Percentiles rank a stretch among this genome's conserved stretches.
Evolutionary conservation across 768 basidiomycete genomes (phyloP).

Genomic region (Leccinellum albellum): DNA sequence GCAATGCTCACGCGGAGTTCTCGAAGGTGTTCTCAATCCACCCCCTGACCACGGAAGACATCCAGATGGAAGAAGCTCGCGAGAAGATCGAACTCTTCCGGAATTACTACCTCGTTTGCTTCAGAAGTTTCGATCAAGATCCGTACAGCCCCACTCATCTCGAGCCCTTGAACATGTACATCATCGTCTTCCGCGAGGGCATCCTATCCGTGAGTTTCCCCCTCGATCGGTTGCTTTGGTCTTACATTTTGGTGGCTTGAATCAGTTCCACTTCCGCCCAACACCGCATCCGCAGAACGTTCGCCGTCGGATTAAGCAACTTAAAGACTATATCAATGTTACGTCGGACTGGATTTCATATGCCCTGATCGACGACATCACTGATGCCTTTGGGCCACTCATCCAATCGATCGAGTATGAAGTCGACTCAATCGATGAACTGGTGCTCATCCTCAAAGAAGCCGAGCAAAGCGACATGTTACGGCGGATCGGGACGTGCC

Average conservation of each 20-base stretch:
- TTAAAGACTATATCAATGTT: conserved; percentile 97
- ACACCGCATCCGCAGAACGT: conserved; percentile 99
- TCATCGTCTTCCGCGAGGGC: conserved; percentile 97
- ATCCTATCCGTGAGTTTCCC: conserved; percentile 73
- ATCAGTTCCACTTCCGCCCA: conserved; percentile 92
- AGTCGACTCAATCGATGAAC: conserved; percentile 97
- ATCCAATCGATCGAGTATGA: conserved; percentile 99
- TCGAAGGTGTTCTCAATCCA: conserved; percentile 91
- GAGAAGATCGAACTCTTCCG: conserved; percentile 99
- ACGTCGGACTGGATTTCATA: conserved; percentile 99
- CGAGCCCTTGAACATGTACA: conserved; percentile 99
- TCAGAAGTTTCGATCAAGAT: conserved; percentile 98
- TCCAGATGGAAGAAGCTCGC: conserved; percentile 98
- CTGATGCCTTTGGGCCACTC: conserved; percentile 96
- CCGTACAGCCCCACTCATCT: conserved; percentile 95
- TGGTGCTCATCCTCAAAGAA: conserved; percentile 87
- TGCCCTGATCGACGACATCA: conserved; percentile 98
- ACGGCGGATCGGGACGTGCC: conserved; percentile 91
- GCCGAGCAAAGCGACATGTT: conserved; percentile 90
- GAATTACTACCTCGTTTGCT: conserved; percentile 98
- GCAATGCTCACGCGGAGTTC: conserved; percentile 4
- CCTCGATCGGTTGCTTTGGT: neutral
- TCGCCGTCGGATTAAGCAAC: conserved; percentile 94
- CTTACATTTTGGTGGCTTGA: neutral
- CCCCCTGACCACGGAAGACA: conserved; percentile 98